Conservation (phyloP, 345 rosid species). For the Physaria fendleri region DNA sequence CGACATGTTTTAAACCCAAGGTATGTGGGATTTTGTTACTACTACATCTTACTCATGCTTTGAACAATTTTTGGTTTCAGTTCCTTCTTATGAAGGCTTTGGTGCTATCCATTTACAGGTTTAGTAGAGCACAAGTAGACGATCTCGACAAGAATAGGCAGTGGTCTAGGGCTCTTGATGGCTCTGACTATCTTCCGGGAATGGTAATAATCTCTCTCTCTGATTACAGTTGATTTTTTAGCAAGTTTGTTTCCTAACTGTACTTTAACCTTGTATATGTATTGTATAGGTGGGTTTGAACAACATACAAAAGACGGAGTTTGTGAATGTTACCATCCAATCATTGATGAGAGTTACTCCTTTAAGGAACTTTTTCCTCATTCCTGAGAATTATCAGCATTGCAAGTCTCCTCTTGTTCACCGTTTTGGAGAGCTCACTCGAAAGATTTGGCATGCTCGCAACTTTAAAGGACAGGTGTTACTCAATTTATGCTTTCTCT, state of each 20-base stretch:
- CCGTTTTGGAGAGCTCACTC: slow-evolving; percentile 87
- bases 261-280: slow-evolving; percentile 2
- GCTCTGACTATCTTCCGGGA: slow-evolving; percentile 98
- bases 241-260: background rate
- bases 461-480: slow-evolving; percentile 98
- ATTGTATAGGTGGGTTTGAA: slow-evolving; percentile 85
- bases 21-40: slow-evolving; percentile 27
- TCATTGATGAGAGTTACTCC: slow-evolving; percentile 94
- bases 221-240: background rate
- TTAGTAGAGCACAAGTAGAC: slow-evolving; percentile 71
- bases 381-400: slow-evolving; percentile 83
- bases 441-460: slow-evolving; percentile 94
- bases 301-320: slow-evolving; percentile 91
- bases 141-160: slow-evolving; percentile 80
- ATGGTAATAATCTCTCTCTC: slow-evolving; percentile 42
- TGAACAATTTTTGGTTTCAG: background rate
- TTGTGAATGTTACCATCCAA: slow-evolving; percentile 95
- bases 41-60: background rate
- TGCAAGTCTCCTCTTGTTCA: slow-evolving; percentile 79
- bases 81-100: slow-evolving; percentile 12
- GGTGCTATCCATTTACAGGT: slow-evolving; percentile 42
- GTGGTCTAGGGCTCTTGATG: slow-evolving; percentile 99
- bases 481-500: background rate
- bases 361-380: slow-evolving; percentile 80
- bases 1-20: slow-evolving; percentile 91